These are phyloP conservation scores for Fraxinus cuspidata DNA, from an alignment of 257 asterid species.

Conservation along the genomic window DNA sequence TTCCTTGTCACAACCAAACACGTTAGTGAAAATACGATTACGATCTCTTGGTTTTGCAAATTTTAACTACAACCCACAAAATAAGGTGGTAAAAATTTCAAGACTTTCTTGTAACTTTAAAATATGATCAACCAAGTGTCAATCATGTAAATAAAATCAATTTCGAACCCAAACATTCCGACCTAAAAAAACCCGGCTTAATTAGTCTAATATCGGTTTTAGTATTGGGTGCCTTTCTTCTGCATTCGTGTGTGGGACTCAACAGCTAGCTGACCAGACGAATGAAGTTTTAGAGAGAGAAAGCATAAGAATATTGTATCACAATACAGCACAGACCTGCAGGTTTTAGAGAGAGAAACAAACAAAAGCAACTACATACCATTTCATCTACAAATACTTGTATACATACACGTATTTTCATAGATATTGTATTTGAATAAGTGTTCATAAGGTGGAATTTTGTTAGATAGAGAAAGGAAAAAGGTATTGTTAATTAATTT, in stretches of 20 bases:
- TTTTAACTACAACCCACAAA: too few relatives aligned
- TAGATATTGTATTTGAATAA: conserved; percentile 11
- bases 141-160: neutral
- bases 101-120: too few relatives aligned
- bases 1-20: too few relatives aligned
- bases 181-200: neutral
- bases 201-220: conserved; percentile 26
- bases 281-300: conserved; percentile 21
- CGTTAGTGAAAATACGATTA: too few relatives aligned
- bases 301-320: neutral
- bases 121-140: neutral
- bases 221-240: conserved; percentile 21
- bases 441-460: neutral
- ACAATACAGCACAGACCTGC: neutral
- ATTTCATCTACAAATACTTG: conserved; percentile 7
- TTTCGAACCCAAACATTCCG: neutral
- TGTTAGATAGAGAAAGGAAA: conserved; percentile 28
- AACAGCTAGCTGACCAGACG: conserved; percentile 3
- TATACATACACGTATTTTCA: neutral
- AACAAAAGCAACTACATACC: neutral
- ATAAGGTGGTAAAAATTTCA: too few relatives aligned
- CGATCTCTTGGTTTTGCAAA: neutral
- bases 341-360: conserved; percentile 34
- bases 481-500: conserved; percentile 22
- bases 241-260: conserved; percentile 19